Percentiles rank a stretch among this genome's conserved stretches.
These are phyloP conservation scores for Elongisporangium senticosum DNA, from an alignment of 352 stramenopile genomes.

Conservation along the genomic window DNA sequence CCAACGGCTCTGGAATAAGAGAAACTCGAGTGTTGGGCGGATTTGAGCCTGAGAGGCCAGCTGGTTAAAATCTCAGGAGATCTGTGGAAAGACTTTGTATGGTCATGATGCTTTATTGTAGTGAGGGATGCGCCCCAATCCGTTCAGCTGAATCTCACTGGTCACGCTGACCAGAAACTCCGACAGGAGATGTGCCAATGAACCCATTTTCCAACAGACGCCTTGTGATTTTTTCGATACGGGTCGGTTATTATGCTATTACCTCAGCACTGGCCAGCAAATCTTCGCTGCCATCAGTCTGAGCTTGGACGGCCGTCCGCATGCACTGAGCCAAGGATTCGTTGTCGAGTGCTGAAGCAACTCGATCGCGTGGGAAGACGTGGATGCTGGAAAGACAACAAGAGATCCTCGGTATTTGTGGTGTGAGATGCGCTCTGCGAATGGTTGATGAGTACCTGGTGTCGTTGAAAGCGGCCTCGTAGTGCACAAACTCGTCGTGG, in stretches of 20 bases:
- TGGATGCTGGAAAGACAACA: conserved; percentile 6
- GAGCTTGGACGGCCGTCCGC: too few species aligned
- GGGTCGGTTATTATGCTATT: background rate
- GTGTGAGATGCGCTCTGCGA: background rate
- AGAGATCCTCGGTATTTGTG: background rate
- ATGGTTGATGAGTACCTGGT: conserved; percentile 20
- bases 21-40: background rate
- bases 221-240: background rate
- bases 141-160: background rate
- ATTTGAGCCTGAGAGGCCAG: background rate
- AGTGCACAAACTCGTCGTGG: conserved; percentile 51
- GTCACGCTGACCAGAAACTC: background rate
- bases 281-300: background rate
- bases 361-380: conserved; percentile 7
- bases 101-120: too few species aligned
- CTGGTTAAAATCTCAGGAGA: background rate
- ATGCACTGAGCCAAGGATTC: background rate
- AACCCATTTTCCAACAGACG: background rate
- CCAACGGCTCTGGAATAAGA: background rate
- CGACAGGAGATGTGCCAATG: background rate
- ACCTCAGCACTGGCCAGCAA: background rate
- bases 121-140: too few species aligned
- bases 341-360: conserved; percentile 6
- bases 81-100: background rate
- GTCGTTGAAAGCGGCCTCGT: conserved; percentile 80